A percentile compares a stretch with the other conserved stretches of the same genome.
Conservation (phyloP, 192 early-diverging fungal species). For the Chytriomyces hyalinus region DNA sequence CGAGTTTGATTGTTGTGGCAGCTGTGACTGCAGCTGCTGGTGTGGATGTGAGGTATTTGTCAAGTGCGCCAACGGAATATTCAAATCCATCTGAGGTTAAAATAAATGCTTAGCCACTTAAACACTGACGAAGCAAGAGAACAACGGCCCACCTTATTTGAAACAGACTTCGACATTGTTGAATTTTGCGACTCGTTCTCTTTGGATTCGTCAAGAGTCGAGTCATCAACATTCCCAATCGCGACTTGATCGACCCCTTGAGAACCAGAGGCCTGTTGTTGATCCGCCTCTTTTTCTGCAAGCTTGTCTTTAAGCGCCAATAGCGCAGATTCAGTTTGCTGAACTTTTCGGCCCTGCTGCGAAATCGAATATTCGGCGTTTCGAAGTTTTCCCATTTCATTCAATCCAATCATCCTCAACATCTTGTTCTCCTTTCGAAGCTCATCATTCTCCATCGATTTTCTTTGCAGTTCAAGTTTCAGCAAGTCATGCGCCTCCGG, state of each 20-base stretch:
- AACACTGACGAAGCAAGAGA: neutral
- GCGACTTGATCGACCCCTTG: neutral
- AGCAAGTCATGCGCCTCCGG: conserved; percentile 26
- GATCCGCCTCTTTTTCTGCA: neutral
- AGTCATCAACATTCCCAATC: neutral
- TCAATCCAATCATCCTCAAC: conserved; percentile 31
- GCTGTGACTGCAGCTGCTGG: conserved; percentile 9
- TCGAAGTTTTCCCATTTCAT: conserved; percentile 32
- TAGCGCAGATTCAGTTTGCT: conserved; percentile 22
- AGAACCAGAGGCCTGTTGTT: neutral
- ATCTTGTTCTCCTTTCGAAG: conserved; percentile 26
- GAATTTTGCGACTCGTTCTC: neutral
- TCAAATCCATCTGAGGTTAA: neutral
- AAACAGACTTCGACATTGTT: neutral
- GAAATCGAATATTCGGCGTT: conserved; percentile 24
- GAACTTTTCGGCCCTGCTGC: conserved; percentile 20
- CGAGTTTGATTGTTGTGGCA: conserved; percentile 3
- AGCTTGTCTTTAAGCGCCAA: conserved; percentile 23
- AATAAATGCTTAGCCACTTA: neutral
- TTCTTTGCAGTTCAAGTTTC: conserved; percentile 13
- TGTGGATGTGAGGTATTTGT: neutral
- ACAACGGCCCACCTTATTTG: neutral
- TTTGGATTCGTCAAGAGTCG: neutral
- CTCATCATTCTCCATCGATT: conserved; percentile 23
- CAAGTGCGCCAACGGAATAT: neutral